Evolutionary conservation across 2,329 filamentous ascomycete species (phyloP), one percentile per base, ranked within the genome.

Genomic region (Penicillium sp.): DNA sequence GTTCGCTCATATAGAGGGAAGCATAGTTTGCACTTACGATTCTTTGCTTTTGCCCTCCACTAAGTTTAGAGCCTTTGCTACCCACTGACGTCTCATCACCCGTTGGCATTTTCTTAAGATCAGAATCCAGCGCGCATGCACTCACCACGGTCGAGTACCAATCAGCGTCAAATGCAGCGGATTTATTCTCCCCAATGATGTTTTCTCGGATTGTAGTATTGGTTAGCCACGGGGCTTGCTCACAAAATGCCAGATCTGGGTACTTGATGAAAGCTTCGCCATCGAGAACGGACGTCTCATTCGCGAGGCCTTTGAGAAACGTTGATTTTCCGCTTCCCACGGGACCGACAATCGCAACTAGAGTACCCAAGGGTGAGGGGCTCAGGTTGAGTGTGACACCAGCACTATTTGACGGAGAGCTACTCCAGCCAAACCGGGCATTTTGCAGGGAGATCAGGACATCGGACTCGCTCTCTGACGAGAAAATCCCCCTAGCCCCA

Each of bases 241-340:
- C 64, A 53, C 68, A 72, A 44, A 65, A 72, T 3, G 68, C 67
- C 7, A 69, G 39, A 27, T 65, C 60, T 9, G 52, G 53, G 36
- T 61, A 51, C 29, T 50, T 54, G 1, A 65, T 46, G 44, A 58
- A 53, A 54, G 62, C 8, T 1, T 61, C 50, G 2, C 62, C 63
- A 16, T 60, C 53, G 3, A 60, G 23, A 9, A 65, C 19, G 1
- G 58, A 50, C 3, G 67, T 65, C 40, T 76, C 74, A 45, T 70
- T 68, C 1, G 74, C 59, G 2, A 76, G 48, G 5, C 64, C 62
- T 52, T 71, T 71, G 10, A 75, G 65, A 10, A 81, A 65, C 0
- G 77, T 79, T 7, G 78, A 80, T 59, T 81, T 81, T 3, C 79
- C 79, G 57, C 75, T 76, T 5, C 76, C 79, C n/a, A 79, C 75